These are phyloP conservation scores for Phaeoacremonium minimum DNA, from an alignment of 2,329 filamentous ascomycete species.

Conservation along the genomic window DNA sequence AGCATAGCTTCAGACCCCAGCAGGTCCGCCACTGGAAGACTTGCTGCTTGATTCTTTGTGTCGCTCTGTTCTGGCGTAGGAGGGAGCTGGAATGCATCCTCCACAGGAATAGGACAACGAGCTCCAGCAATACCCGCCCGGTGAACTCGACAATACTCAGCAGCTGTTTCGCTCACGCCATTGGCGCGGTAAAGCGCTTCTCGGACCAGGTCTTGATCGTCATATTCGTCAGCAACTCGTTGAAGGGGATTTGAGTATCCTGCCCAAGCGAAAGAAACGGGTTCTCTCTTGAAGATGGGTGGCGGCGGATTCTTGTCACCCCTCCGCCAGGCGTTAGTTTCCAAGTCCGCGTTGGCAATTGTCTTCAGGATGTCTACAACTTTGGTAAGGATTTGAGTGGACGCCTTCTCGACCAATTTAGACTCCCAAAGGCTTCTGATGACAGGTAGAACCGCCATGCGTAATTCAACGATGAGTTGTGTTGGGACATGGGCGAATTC, in stretches of 20 bases:
- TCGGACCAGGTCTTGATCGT: slow-evolving; percentile 60
- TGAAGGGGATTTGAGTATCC: slow-evolving; percentile 23
- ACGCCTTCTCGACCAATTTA: slow-evolving; percentile 74
- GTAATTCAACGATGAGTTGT: slow-evolving; percentile 83
- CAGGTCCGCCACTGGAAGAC: slow-evolving; percentile 9
- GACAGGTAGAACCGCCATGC: slow-evolving; percentile 73
- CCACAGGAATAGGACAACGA: slow-evolving; percentile 63
- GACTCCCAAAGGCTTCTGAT: slow-evolving; percentile 82
- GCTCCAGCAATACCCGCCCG: slow-evolving; percentile 50
- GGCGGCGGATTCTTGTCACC: slow-evolving; percentile 45
- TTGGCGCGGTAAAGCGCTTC: slow-evolving; percentile 84
- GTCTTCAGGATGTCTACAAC: slow-evolving; percentile 80
- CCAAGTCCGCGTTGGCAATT: slow-evolving; percentile 72
- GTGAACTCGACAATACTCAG: slow-evolving; percentile 72
- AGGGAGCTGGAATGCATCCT: slow-evolving; percentile 39
- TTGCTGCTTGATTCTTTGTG: slow-evolving; percentile 1
- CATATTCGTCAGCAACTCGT: slow-evolving; percentile 34
- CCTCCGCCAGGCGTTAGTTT: slow-evolving; percentile 60
- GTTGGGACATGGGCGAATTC: slow-evolving; percentile 42
- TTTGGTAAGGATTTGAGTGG: slow-evolving; percentile 70
- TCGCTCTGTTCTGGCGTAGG: slow-evolving; percentile 1
- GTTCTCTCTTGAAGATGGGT: slow-evolving; percentile 36
- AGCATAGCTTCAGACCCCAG: slow-evolving; percentile 23
- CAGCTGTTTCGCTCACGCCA: slow-evolving; percentile 54
- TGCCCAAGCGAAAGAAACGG: slow-evolving; percentile 43